phyloP scores from a whole-genome alignment of 768 basidiomycete species.

The Trametopsis cervina region DNA sequence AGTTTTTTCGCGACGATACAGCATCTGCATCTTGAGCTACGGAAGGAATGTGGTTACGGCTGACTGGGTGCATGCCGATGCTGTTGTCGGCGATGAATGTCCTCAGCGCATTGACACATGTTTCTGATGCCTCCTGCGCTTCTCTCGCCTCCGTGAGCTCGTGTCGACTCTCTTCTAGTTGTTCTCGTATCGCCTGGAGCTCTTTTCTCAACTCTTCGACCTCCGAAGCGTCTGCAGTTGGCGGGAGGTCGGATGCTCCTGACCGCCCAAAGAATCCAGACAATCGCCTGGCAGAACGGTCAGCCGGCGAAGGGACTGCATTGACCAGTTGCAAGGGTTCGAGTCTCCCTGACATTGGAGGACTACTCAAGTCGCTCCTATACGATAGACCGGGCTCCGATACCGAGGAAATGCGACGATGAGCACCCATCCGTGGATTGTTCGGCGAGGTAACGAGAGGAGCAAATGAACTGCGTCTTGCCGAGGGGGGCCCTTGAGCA shows the following conservation, averaged over 20 bases:
- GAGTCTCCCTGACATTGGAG: slow-evolving; percentile 10
- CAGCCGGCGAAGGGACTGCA: slow-evolving; percentile 10
- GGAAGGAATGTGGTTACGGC: slow-evolving; percentile 7
- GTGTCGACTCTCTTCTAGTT: slow-evolving; percentile 56
- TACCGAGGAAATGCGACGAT: slow-evolving; percentile 70
- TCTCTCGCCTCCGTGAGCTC: slow-evolving; percentile 76
- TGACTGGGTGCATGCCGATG: slow-evolving; percentile 36
- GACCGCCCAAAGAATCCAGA: slow-evolving; percentile 51
- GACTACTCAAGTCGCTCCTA: slow-evolving; percentile 6
- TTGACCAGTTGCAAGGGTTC: slow-evolving; percentile 10
- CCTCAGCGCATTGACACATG: slow-evolving; percentile 73
- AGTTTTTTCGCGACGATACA: neutral
- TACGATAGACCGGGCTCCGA: slow-evolving; percentile 45
- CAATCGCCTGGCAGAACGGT: slow-evolving; percentile 28
- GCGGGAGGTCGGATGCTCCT: slow-evolving; percentile 31
- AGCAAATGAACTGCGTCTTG: slow-evolving; percentile 70
- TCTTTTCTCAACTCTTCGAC: slow-evolving; percentile 56
- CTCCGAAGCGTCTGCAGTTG: slow-evolving; percentile 28
- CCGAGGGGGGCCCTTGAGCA: slow-evolving; percentile 39
- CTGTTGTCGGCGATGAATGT: slow-evolving; percentile 76
- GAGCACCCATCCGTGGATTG: slow-evolving; percentile 37
- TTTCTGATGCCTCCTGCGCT: slow-evolving; percentile 81
- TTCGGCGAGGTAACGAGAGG: slow-evolving; percentile 55
- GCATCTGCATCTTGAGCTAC: neutral
- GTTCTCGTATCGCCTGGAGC: slow-evolving; percentile 43